Evolutionary conservation across 352 stramenopile genomes (phyloP).

Genomic region (Elongisporangium prolatum): DNA sequence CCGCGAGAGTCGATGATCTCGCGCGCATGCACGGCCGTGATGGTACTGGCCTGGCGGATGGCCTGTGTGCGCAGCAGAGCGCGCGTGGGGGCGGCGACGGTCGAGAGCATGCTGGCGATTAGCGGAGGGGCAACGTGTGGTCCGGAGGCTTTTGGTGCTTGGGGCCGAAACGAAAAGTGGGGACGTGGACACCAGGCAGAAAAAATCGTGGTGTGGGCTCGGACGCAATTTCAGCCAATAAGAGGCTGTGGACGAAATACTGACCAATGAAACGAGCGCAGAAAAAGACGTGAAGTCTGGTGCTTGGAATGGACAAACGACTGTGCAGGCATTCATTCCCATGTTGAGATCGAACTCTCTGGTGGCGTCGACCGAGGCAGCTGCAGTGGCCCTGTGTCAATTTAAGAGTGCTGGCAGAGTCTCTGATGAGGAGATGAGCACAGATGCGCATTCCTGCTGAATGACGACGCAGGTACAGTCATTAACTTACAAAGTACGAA

Average conservation of each 20-base stretch:
- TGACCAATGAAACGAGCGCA: neutral
- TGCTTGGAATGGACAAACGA: neutral
- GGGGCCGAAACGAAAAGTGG: neutral
- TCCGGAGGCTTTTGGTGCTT: neutral
- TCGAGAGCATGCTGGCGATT: neutral
- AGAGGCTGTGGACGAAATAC: neutral
- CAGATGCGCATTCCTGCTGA: neutral
- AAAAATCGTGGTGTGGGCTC: neutral
- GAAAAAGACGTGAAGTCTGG: neutral
- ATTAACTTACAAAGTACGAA: neutral
- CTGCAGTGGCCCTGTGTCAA: neutral
- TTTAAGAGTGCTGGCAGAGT: neutral
- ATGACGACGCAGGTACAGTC: neutral
- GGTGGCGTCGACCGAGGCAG: no score
- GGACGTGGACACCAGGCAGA: neutral
- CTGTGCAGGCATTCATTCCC: neutral
- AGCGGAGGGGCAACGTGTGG: neutral
- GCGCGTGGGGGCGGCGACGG: neutral
- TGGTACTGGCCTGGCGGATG: slow-evolving; percentile 52
- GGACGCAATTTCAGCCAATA: neutral
- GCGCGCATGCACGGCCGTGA: slow-evolving; percentile 70
- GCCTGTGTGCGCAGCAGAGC: slow-evolving; percentile 12
- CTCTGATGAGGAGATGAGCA: neutral
- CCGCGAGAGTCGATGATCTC: slow-evolving; percentile 86
- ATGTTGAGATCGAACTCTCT: neutral